phyloP scores from a whole-genome alignment of 129 eudicot genomes.

The Escallonia herrerae region DNA sequence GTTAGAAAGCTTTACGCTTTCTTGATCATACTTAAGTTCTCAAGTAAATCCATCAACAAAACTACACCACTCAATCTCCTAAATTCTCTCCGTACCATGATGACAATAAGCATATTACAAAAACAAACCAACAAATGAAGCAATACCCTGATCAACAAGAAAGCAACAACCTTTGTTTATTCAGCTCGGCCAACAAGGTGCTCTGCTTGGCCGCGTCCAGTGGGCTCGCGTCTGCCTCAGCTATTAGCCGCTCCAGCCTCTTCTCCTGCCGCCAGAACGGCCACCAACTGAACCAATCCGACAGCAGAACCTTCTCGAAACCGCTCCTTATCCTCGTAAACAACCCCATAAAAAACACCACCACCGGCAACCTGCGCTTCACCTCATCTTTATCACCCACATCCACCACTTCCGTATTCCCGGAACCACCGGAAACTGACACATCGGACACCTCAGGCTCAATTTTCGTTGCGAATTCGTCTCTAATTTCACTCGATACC shows the following conservation, averaged over 20 bases:
- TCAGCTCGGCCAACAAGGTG: conserved; percentile 74
- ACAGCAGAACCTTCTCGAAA: conserved; percentile 38
- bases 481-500: conserved; percentile 12
- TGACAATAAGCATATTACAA: no score
- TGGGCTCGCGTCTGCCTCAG: conserved; percentile 77
- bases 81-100: no score
- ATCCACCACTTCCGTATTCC: conserved; percentile 10
- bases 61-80: no score
- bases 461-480: conserved; percentile 4
- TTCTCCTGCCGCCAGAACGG: conserved; percentile 75
- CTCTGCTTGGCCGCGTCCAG: conserved; percentile 64
- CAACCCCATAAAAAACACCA: conserved; percentile 56
- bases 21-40: no score
- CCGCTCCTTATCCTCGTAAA: conserved; percentile 29
- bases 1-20: no score
- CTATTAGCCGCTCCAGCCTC: conserved; percentile 50
- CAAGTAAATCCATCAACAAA: no score
- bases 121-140: no score
- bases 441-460: neutral
- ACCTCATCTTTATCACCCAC: conserved; percentile 15
- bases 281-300: conserved; percentile 73
- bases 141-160: no score
- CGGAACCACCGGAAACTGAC: neutral
- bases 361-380: conserved; percentile 31
- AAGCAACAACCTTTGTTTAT: conserved; percentile 55